Conservation (phyloP, 1,284 basidiomycete genomes). For the Sporisorium iseilematis-ciliati region DNA sequence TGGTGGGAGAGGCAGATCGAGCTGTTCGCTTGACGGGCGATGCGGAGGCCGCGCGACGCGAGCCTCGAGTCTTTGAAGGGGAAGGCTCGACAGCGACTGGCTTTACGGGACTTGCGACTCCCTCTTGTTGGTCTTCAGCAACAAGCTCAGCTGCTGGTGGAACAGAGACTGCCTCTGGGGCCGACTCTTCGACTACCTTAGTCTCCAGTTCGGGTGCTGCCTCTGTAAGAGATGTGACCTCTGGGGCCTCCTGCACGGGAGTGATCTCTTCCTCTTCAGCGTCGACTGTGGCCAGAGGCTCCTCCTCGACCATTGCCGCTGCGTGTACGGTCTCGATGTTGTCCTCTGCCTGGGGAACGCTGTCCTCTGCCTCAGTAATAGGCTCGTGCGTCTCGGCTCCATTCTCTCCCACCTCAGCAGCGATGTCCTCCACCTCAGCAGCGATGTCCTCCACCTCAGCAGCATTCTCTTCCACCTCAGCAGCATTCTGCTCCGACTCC, state of each 20-base stretch:
- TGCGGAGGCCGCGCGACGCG: constrained; percentile 25
- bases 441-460: neutral
- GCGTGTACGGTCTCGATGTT: too few relatives aligned
- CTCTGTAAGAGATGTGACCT: neutral
- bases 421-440: constrained; percentile 9
- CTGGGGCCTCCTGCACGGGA: neutral
- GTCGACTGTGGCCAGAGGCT: neutral
- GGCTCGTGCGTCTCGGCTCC: constrained; percentile 1
- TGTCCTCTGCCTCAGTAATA: constrained; percentile 2
- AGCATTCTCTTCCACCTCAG: neutral
- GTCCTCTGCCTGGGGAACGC: neutral
- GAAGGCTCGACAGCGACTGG: constrained; percentile 14
- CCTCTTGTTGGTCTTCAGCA: constrained; percentile 1
- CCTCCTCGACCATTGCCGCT: neutral
- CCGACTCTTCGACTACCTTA: neutral
- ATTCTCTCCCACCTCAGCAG: constrained; percentile 2
- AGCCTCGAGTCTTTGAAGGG: constrained; percentile 19
- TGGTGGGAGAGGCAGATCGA: constrained; percentile 31
- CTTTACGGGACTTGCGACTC: neutral
- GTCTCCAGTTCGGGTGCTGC: constrained; percentile 4
- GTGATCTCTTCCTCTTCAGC: constrained; percentile 3
- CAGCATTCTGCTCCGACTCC: constrained; percentile 6
- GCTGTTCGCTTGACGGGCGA: constrained; percentile 25
- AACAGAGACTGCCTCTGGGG: neutral
- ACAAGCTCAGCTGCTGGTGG: neutral